Base-by-base conservation (phyloP, 202 grass and related monocot species). In the Schoenoplectus tabernaemontani region DNA sequence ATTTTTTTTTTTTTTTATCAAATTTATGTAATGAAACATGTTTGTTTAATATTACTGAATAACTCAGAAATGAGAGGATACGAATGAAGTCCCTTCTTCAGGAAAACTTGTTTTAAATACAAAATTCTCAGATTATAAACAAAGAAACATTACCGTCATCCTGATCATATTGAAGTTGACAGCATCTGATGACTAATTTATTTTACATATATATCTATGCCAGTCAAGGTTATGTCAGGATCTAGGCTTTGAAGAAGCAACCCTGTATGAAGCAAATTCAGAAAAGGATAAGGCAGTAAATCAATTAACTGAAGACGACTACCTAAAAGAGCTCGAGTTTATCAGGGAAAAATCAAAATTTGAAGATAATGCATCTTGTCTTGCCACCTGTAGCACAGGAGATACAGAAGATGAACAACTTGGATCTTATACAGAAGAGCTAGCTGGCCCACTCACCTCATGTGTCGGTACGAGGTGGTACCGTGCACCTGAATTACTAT, bases 401-500 rank as follows among this genome's bases (percentile, higher is more conserved):
- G 91, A 98, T 78, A 84, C 89, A 0, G 88, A 95, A 7, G 87
- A 92, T 19, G 95, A 95, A 83, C 86, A 88, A 22, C 88, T 91
- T 19, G 48, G 86, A 17, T 90, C 89, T 47, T 92, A 89, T 81
- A 84, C 87, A 30, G 89, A 85, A 54, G 88, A 88, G 83, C 82
- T 75, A 10, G 83, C 84, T 22, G 88, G 91, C 73, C 76, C 67
- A 72, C 86, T 95, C 37, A 98, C 95, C 16, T 92, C 95, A 80
- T 92, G 83, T 68, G 95, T 98, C 51, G 95, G 95, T 51, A 94
- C 95, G 64, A 82, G 95, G 59, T 98, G 95, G 89, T 98, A 90
- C 61, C 87, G 87, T 72, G 91, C 91, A 81, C 89, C 91, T 37
- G 95, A 98, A 78, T 88, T 98, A 47, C 79, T 98, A 61, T 98